Conservation (phyloP, 2,329 filamentous ascomycete species). For the Penicillium verrucosum region DNA sequence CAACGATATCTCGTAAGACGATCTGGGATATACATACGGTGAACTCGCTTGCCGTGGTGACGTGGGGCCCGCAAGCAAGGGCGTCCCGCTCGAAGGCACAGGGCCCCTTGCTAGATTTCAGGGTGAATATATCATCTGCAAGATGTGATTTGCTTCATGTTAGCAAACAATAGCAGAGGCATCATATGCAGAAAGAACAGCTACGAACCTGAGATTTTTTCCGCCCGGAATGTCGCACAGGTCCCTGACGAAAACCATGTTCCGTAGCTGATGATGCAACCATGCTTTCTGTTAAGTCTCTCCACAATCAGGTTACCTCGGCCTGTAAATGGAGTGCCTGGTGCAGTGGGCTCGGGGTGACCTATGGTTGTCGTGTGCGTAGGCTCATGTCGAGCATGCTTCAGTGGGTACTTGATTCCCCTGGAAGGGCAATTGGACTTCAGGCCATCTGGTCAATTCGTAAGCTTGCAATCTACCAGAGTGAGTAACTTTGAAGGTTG, state of each 20-base stretch:
- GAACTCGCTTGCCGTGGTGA: conserved; percentile 30
- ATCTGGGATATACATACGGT: conserved; percentile 23
- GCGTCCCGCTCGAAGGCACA: conserved; percentile 56
- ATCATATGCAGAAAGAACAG: neutral
- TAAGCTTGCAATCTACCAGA: neutral
- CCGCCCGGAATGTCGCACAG: conserved; percentile 56
- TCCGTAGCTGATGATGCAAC: conserved; percentile 66
- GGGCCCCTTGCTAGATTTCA: conserved; percentile 57
- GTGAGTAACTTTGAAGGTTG: neutral
- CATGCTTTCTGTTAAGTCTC: conserved; percentile 37
- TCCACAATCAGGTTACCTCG: conserved; percentile 59
- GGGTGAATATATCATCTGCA: conserved; percentile 46
- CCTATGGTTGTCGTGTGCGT: conserved; percentile 35
- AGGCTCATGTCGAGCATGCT: conserved; percentile 43
- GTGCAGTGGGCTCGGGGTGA: conserved; percentile 30
- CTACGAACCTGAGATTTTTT: conserved; percentile 30
- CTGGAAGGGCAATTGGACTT: conserved; percentile 61
- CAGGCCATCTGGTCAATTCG: conserved; percentile 47
- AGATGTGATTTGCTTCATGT: neutral
- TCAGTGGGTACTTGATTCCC: conserved; percentile 64
- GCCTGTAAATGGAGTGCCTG: conserved; percentile 51
- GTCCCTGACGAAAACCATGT: conserved; percentile 67
- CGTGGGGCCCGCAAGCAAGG: conserved; percentile 51
- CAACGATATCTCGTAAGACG: neutral
- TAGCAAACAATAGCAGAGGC: neutral